These are phyloP conservation scores for Xylaria hypoxylon DNA, from an alignment of 2,329 filamentous ascomycete genomes.

Conservation along the genomic window DNA sequence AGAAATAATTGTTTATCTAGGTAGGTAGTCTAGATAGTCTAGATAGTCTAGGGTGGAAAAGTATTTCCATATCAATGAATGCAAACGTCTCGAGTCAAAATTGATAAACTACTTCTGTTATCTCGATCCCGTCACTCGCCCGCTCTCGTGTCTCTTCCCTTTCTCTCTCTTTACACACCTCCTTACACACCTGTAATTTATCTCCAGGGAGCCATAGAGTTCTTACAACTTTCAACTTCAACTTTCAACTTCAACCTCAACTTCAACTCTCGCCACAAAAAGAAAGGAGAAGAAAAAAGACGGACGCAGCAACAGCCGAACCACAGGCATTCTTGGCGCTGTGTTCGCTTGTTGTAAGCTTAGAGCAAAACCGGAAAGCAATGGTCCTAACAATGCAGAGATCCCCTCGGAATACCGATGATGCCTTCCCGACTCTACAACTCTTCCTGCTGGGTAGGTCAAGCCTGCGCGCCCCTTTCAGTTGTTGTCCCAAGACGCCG, in stretches of 20 bases:
- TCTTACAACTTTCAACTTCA: neutral
- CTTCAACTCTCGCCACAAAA: too few species aligned
- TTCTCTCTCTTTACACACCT: neutral
- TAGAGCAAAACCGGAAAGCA: constrained; percentile 55
- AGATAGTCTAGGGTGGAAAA: neutral
- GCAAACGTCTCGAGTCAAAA: neutral
- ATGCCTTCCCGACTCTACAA: constrained; percentile 84
- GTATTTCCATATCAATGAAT: constrained; percentile 14
- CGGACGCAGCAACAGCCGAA: constrained; percentile 27
- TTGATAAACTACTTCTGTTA: neutral
- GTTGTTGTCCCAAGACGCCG: constrained; percentile 2
- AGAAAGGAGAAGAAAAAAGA: neutral
- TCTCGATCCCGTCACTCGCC: neutral
- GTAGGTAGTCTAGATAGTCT: neutral
- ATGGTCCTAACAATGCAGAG: constrained; percentile 66
- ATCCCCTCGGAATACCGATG: constrained; percentile 71
- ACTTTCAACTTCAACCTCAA: neutral
- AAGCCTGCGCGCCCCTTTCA: neutral
- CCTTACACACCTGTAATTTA: too few species aligned
- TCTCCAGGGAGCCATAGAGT: neutral
- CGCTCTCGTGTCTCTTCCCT: neutral
- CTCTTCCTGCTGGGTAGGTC: constrained; percentile 84
- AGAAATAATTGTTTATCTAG: neutral
- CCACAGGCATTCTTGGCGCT: constrained; percentile 47
- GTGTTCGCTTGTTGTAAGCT: constrained; percentile 60